phyloP scores from a whole-genome alignment of 2,329 filamentous ascomycete genomes.

The Xylogone sp. region DNA sequence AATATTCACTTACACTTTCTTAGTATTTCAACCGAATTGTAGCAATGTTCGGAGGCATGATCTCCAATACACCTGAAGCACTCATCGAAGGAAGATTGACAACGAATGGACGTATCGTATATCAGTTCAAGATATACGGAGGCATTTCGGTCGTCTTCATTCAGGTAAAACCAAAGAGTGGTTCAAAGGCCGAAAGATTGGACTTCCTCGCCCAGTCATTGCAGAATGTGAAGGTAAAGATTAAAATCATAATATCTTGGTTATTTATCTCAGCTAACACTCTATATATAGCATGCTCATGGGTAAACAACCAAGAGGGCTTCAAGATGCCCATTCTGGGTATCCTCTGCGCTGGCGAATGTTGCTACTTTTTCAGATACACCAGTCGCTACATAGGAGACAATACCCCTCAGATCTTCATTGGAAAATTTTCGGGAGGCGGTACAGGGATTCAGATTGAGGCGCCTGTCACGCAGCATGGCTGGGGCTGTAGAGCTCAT shows the following conservation, averaged over 20 bases:
- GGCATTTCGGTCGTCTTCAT: neutral
- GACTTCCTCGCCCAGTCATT: neutral
- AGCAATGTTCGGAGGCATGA: neutral
- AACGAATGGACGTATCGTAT: neutral
- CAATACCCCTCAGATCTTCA: too few species aligned
- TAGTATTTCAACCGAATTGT: neutral
- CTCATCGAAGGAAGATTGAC: neutral
- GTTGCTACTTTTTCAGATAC: too few species aligned
- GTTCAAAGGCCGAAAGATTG: neutral
- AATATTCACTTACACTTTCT: neutral
- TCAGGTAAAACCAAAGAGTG: neutral
- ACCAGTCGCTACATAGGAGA: too few species aligned
- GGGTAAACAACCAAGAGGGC: too few species aligned
- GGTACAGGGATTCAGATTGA: too few species aligned
- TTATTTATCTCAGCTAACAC: too few species aligned
- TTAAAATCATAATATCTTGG: slow-evolving; percentile 4
- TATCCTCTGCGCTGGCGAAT: too few species aligned
- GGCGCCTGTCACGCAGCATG: too few species aligned
- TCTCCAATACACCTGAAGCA: neutral
- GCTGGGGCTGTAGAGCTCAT: too few species aligned
- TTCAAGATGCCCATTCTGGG: too few species aligned
- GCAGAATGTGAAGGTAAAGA: neutral
- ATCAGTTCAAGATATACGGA: neutral
- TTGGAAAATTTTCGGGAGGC: too few species aligned
- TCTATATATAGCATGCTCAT: too few species aligned